Percentiles rank a stretch among this genome's conserved stretches.
These are phyloP conservation scores for Biscogniauxia mediterranea DNA, from an alignment of 2,329 filamentous ascomycete species.

Conservation along the genomic window DNA sequence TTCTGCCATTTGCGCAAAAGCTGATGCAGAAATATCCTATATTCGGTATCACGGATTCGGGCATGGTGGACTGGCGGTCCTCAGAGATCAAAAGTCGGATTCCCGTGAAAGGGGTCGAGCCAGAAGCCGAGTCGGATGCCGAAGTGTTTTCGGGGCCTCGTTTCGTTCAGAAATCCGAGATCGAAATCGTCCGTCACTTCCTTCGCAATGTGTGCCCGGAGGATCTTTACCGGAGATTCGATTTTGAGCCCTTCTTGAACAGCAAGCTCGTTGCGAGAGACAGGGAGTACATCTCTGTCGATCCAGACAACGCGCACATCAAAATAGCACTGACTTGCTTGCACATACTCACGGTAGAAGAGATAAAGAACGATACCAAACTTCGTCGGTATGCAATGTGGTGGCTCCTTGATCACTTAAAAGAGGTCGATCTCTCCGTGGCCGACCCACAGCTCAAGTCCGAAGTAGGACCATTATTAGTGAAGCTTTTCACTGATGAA, in stretches of 20 bases:
- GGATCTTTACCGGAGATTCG: conserved; percentile 33
- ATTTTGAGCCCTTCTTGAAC: conserved; percentile 35
- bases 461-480: conserved; percentile 28
- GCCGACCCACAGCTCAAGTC: conserved; percentile 30
- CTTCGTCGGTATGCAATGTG: conserved; percentile 29
- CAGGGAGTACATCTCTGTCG: conserved; percentile 33
- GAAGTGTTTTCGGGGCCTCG: conserved; percentile 10
- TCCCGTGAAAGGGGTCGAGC: conserved; percentile 19
- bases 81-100: conserved; percentile 27
- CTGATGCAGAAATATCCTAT: conserved; percentile 31
- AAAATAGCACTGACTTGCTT: conserved; percentile 30
- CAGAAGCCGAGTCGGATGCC: not conserved
- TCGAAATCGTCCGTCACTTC: conserved; percentile 34
- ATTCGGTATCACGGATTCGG: conserved; percentile 29
- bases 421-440: conserved; percentile 28
- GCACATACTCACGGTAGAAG: conserved; percentile 27
- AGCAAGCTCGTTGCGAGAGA: conserved; percentile 28
- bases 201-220: conserved; percentile 33
- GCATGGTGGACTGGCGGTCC: conserved; percentile 29
- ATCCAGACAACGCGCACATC: conserved; percentile 33
- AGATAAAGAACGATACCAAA: conserved; percentile 15
- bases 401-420: conserved; percentile 29
- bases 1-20: conserved; percentile 31
- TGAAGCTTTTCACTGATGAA: conserved; percentile 29
- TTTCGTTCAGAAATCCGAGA: conserved; percentile 30